A percentile compares a stretch with the other conserved stretches of the same genome.
Conservation (phyloP, 306 rosid species). For the Trifolium pratense region DNA sequence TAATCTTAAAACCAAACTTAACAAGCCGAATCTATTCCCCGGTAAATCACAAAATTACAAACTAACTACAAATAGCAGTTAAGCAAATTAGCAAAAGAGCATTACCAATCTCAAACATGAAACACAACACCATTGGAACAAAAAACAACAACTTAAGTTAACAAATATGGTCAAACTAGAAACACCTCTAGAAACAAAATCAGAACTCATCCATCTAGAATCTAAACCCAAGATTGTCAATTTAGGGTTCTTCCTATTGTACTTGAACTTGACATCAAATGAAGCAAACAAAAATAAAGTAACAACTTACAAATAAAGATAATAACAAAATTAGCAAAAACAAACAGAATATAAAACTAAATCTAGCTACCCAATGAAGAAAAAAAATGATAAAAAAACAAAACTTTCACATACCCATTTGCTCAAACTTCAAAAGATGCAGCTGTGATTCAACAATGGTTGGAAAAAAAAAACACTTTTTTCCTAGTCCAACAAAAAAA, state of each 20-base stretch:
- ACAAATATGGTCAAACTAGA: slow-evolving; percentile 24
- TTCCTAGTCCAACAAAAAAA: slow-evolving; percentile 13
- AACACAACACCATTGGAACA: slow-evolving; percentile 7
- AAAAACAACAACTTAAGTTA: background rate
- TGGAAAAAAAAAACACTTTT: slow-evolving; percentile 6
- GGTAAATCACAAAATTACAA: slow-evolving; percentile 12
- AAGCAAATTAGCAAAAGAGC: slow-evolving; percentile 21
- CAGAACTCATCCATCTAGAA: slow-evolving; percentile 24
- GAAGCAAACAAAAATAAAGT: slow-evolving; percentile 12
- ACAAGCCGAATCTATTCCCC: slow-evolving; percentile 1
- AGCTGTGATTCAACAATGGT: slow-evolving; percentile 17
- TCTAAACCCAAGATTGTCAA: slow-evolving; percentile 34
- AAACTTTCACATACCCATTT: slow-evolving; percentile 42
- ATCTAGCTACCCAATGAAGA: slow-evolving; percentile 42
- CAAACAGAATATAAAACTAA: slow-evolving; percentile 26
- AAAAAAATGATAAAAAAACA: slow-evolving; percentile 22
- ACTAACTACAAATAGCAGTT: slow-evolving; percentile 3
- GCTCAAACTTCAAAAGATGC: slow-evolving; percentile 37
- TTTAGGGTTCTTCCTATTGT: slow-evolving; percentile 43
- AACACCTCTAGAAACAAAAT: slow-evolving; percentile 15
- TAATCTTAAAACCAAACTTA: slow-evolving; percentile 7
- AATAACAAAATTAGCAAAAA: slow-evolving; percentile 19
- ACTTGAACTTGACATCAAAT: slow-evolving; percentile 26
- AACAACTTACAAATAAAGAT: background rate
- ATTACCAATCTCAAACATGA: slow-evolving; percentile 20